phyloP scores from a whole-genome alignment of 768 basidiomycete genomes.

The Coprinopsis cinerea region DNA sequence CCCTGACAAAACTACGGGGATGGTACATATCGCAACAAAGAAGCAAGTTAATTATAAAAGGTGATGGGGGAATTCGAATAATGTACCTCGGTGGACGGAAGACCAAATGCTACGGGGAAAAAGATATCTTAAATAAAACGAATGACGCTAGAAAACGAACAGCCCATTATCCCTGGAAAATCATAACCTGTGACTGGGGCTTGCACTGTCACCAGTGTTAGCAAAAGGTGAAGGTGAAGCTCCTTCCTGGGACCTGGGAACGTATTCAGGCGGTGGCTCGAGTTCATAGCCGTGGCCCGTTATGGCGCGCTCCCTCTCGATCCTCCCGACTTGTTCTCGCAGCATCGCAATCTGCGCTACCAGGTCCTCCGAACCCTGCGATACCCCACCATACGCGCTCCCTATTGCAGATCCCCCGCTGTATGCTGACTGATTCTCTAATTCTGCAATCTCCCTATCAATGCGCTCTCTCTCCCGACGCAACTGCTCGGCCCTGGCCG shows the following conservation, averaged over 20 bases:
- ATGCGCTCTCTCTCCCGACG: conserved; percentile 5
- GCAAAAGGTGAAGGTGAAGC: background rate
- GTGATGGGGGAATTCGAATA: too few relatives aligned
- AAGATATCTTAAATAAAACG: too few relatives aligned
- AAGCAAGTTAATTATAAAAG: too few relatives aligned
- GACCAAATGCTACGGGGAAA: too few relatives aligned
- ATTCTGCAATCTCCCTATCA: conserved; percentile 7
- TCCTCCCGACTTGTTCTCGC: conserved; percentile 5
- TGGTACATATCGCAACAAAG: too few relatives aligned
- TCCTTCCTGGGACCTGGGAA: background rate
- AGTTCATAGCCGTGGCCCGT: background rate
- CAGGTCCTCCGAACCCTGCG: conserved; percentile 3
- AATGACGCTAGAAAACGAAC: too few relatives aligned
- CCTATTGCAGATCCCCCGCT: background rate
- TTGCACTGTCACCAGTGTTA: background rate
- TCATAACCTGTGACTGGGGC: too few relatives aligned
- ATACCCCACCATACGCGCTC: background rate
- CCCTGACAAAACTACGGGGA: too few relatives aligned
- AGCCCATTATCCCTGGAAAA: too few relatives aligned
- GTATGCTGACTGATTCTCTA: conserved; percentile 1
- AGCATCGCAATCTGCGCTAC: conserved; percentile 4
- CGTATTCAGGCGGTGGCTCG: conserved; percentile 9
- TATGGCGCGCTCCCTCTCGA: background rate
- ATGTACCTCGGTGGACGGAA: too few relatives aligned
- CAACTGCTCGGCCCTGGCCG: conserved; percentile 2